A percentile compares a stretch with the other conserved stretches of the same genome.
These are phyloP conservation scores for Rhizophagus clarus DNA, from an alignment of 192 early-diverging fungal genomes.

Conservation along the genomic window DNA sequence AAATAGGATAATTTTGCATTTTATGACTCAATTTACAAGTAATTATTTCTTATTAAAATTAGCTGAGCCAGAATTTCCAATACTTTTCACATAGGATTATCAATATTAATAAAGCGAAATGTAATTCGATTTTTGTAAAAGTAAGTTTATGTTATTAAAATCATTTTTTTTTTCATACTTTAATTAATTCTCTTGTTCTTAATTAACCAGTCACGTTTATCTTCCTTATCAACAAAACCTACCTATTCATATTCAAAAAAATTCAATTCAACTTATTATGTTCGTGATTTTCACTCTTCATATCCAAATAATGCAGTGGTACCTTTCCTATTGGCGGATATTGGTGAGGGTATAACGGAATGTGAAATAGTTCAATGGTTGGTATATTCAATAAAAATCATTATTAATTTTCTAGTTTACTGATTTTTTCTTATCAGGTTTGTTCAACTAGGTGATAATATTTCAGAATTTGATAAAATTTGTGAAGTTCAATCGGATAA, in stretches of 20 bases:
- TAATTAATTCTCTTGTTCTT: neutral
- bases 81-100: neutral
- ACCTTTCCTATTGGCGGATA: conserved; percentile 91
- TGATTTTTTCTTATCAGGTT: conserved; percentile 59
- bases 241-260: neutral
- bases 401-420: neutral
- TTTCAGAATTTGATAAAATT: conserved; percentile 92
- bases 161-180: neutral
- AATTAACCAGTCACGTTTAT: neutral
- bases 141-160: neutral
- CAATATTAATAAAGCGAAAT: neutral
- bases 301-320: conserved; percentile 45
- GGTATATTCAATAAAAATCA: neutral
- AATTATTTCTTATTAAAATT: neutral
- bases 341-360: conserved; percentile 98
- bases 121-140: neutral
- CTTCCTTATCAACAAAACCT: neutral
- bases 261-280: neutral
- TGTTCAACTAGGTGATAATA: conserved; percentile 86
- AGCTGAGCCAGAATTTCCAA: neutral
- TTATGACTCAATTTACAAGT: neutral
- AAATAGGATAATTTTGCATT: neutral
- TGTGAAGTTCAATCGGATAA: conserved; percentile 99
- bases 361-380: conserved; percentile 98
- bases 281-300: conserved; percentile 56